phyloP scores from a whole-genome alignment of 2,329 filamentous ascomycete species.

The Trichoderma brevicompactum region DNA sequence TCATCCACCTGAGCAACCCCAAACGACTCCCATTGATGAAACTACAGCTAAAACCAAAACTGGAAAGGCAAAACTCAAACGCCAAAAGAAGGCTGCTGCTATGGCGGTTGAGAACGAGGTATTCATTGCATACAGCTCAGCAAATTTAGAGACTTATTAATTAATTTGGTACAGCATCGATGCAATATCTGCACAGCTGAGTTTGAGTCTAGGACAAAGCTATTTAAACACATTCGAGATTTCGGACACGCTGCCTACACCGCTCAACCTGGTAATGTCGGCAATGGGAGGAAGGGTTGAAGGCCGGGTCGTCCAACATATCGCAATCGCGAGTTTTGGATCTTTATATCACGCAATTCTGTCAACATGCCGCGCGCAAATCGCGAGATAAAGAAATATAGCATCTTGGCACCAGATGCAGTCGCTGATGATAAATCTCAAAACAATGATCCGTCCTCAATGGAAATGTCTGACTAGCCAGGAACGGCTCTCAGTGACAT shows the following conservation, averaged over 20 bases:
- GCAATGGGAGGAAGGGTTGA: slow-evolving; percentile 43
- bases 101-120: slow-evolving; percentile 44
- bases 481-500: not conserved
- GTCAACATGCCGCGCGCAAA: not conserved
- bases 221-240: slow-evolving; percentile 75
- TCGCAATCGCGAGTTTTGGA: not conserved
- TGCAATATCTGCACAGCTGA: slow-evolving; percentile 52
- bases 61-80: slow-evolving; percentile 57
- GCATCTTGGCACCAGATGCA: not conserved
- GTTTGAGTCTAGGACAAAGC: slow-evolving; percentile 66
- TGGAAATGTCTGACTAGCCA: not conserved
- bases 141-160: slow-evolving; percentile 30
- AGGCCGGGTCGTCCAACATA: not conserved
- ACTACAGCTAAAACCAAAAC: slow-evolving; percentile 45
- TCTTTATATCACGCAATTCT: not conserved
- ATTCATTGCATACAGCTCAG: slow-evolving; percentile 24
- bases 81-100: slow-evolving; percentile 53
- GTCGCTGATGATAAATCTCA: not conserved
- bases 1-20: slow-evolving; percentile 28
- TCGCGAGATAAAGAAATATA: not conserved
- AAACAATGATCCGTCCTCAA: not conserved
- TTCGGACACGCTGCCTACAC: slow-evolving; percentile 64
- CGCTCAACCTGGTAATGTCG: slow-evolving; percentile 21
- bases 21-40: slow-evolving; percentile 38
- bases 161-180: slow-evolving; percentile 37